Base-by-base conservation (phyloP, 352 stramenopile species). In the Vaucheria bursata region DNA sequence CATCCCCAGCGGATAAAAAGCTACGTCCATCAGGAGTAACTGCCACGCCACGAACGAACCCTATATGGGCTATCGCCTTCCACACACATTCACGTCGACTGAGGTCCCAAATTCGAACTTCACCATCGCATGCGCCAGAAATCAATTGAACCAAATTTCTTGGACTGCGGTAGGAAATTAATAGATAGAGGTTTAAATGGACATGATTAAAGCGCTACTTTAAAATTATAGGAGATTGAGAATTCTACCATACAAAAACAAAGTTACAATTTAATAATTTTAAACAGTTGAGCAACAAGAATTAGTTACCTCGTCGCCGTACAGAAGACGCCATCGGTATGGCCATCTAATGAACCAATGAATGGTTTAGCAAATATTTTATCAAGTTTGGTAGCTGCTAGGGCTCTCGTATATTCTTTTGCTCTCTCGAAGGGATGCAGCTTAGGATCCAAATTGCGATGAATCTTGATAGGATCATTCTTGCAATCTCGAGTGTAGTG, bases 281-380 rank as follows among this genome's bases (percentile, higher is more conserved):
- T n/a, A n/a, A n/a, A n/a, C n/a, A n/a, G n/a, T n/a, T n/a, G n/a
- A n/a, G n/a, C n/a, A n/a, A n/a, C n/a, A n/a, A n/a, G 91, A 35
- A 59, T 59, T 12, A 12, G 12, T 25, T 25, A 59, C 45, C 45
- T 59, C 25, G 77, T 53, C 8, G 91, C 92, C 33, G 97, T 86
- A 67, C 89, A 91, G 69, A 91, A 97, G 18, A 99, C 92, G 29
- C 93, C 91, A 87, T 99, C 96, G 68, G 88, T 90, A 85, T 99
- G 96, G 36, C 95, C 96, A 68, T 98, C 93, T 38, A 99, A 84
- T 74, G 96, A 93, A 33, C 93, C 95, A 4, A 99, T 82, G 76
- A 99, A 97, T 1, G 96, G 96, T 84, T 97, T 97, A 66, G 96
- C 96, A 88, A 99, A 99, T 86, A 99, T 90, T 1, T 95, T 93